Evolutionary conservation across 2,329 filamentous ascomycete genomes (phyloP).

Genomic region (Aspergillus aculeatus): DNA sequence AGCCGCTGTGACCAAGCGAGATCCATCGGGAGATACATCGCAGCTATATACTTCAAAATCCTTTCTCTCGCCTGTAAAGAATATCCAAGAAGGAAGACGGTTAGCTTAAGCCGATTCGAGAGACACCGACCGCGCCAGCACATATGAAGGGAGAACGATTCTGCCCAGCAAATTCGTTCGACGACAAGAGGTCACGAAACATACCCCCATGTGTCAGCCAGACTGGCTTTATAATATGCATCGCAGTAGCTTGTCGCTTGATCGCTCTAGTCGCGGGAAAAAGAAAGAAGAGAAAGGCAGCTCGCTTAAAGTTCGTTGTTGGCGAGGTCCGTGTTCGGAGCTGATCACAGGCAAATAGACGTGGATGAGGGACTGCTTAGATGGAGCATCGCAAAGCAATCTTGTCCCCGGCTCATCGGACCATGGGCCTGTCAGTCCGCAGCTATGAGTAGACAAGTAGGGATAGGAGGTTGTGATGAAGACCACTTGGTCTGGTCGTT

Average conservation of each 20-base stretch:
- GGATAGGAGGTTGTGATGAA: neutral
- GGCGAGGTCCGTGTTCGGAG: constrained; percentile 2
- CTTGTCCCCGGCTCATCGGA: constrained; percentile 14
- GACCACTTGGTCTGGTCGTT: neutral
- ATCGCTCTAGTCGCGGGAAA: neutral
- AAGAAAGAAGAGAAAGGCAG: neutral
- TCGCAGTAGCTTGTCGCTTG: constrained; percentile 36
- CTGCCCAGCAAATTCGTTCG: neutral
- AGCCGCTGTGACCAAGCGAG: constrained; percentile 86
- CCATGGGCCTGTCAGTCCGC: neutral
- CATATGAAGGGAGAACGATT: constrained; percentile 4
- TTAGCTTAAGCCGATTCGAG: constrained; percentile 17
- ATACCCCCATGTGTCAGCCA: constrained; percentile 92
- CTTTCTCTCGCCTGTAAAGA: constrained; percentile 77
- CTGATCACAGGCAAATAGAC: constrained; percentile 21
- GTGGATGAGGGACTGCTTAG: constrained; percentile 22
- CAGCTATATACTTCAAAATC: constrained; percentile 99
- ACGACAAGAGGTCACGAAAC: neutral
- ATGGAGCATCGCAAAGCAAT: constrained; percentile 31
- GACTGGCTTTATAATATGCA: constrained; percentile 90
- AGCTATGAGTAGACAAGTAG: neutral
- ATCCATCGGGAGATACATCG: constrained; percentile 92
- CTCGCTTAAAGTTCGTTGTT: constrained; percentile 5
- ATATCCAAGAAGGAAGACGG: neutral
- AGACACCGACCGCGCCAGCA: neutral